Evolutionary conservation across 371 early-diverging fungal species (phyloP).

Genomic region (Rhizopus arrhizus): DNA sequence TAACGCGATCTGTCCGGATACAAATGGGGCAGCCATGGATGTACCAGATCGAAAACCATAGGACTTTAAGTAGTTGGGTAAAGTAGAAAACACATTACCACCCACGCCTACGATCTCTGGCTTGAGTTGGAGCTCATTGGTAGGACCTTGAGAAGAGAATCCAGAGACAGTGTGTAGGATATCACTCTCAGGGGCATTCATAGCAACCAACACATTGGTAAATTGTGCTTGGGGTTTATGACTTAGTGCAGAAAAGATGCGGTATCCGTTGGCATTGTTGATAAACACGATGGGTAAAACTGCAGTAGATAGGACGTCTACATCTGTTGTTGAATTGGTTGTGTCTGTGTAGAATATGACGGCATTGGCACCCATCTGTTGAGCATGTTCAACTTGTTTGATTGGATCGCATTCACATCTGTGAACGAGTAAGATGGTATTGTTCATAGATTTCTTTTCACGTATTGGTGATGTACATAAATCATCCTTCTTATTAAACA

Average conservation of each 20-base stretch:
- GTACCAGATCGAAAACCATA: conserved; percentile 72
- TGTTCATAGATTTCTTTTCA: conserved; percentile 7
- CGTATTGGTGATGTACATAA: conserved; percentile 18
- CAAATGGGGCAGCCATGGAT: conserved; percentile 65
- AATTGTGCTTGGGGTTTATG: conserved; percentile 20
- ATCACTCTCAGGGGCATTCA: conserved; percentile 16
- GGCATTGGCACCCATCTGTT: conserved; percentile 49
- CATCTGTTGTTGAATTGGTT: conserved; percentile 7
- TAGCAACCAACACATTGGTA: conserved; percentile 24
- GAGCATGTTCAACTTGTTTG: conserved; percentile 46
- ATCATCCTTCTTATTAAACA: conserved; percentile 21
- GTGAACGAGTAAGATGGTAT: conserved; percentile 45
- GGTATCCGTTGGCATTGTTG: conserved; percentile 28
- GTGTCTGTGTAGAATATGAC: conserved; percentile 47
- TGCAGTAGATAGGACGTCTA: conserved; percentile 5
- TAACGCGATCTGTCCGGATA: conserved; percentile 65
- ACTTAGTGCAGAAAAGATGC: conserved; percentile 5
- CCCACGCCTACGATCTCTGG: conserved; percentile 72
- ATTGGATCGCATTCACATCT: conserved; percentile 51
- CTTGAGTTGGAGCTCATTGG: conserved; percentile 47
- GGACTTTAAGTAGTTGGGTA: conserved; percentile 36
- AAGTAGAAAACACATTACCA: conserved; percentile 68
- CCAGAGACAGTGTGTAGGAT: conserved; percentile 22
- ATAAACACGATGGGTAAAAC: conserved; percentile 46
- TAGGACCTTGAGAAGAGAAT: conserved; percentile 52